phyloP scores from a whole-genome alignment of 2,329 filamentous ascomycete species.

The Colletotrichum costaricense region DNA sequence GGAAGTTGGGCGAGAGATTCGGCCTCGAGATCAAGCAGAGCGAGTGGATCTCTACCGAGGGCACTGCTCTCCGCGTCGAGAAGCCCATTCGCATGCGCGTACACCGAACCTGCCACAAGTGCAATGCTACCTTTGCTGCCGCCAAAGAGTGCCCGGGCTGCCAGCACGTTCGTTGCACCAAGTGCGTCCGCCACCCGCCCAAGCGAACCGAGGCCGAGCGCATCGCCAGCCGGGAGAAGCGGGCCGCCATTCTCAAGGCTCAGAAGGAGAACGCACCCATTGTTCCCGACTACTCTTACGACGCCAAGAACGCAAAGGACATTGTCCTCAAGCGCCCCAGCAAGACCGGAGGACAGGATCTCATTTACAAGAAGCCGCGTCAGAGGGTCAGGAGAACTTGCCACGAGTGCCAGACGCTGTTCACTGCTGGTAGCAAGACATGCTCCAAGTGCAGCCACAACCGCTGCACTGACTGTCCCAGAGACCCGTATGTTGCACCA shows the following conservation, averaged over 20 bases:
- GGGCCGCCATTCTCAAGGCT: constrained; percentile 62
- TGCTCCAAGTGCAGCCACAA: constrained; percentile 78
- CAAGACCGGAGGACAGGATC: constrained; percentile 74
- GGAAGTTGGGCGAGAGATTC: constrained; percentile 65
- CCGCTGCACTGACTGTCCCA: constrained; percentile 83
- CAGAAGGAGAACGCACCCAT: constrained; percentile 68
- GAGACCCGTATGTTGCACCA: constrained; percentile 75
- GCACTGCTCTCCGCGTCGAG: constrained; percentile 72
- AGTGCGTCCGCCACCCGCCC: constrained; percentile 80
- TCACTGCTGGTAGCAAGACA: constrained; percentile 67
- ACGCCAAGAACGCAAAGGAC: constrained; percentile 55
- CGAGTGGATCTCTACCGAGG: constrained; percentile 64
- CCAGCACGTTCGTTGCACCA: constrained; percentile 82
- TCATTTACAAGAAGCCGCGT: constrained; percentile 77
- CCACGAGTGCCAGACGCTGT: constrained; percentile 77
- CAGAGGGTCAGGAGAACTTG: constrained; percentile 82
- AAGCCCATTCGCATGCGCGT: constrained; percentile 84
- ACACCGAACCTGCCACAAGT: constrained; percentile 84
- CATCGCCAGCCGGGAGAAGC: constrained; percentile 62
- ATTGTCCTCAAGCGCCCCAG: constrained; percentile 71
- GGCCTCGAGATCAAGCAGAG: constrained; percentile 66
- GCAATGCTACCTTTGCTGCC: constrained; percentile 77
- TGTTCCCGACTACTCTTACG: constrained; percentile 60
- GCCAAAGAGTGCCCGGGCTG: constrained; percentile 82
- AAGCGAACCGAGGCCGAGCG: constrained; percentile 70